Conservation (phyloP, 768 basidiomycete genomes). For the Antrodiella citrinella region DNA sequence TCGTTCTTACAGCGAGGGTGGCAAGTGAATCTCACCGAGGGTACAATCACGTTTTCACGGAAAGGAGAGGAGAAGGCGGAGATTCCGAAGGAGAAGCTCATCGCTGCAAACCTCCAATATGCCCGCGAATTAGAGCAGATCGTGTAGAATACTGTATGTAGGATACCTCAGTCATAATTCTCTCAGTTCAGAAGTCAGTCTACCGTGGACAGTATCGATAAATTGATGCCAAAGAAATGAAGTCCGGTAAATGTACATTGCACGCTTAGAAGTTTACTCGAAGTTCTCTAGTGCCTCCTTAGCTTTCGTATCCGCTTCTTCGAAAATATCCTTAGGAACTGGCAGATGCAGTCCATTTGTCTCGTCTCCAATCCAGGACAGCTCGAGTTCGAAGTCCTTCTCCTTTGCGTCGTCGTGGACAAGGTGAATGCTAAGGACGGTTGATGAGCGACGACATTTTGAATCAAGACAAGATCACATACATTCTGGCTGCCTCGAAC, state of each 20-base stretch:
- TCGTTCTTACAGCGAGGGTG: constrained; percentile 57
- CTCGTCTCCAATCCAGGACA: constrained; percentile 93
- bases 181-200: background rate
- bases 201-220: background rate
- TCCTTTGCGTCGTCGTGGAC: constrained; percentile 98
- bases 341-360: constrained; percentile 70
- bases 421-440: constrained; percentile 74
- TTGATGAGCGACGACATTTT: background rate
- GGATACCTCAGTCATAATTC: too few relatives aligned
- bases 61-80: constrained; percentile 78
- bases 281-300: constrained; percentile 76
- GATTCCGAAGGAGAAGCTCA: constrained; percentile 80
- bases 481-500: constrained; percentile 93
- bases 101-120: constrained; percentile 67
- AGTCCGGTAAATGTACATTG: constrained; percentile 18
- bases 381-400: constrained; percentile 96
- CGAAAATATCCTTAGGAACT: constrained; percentile 78
- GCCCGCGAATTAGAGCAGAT: constrained; percentile 90
- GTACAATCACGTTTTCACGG: constrained; percentile 68
- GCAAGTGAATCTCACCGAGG: constrained; percentile 68
- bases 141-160: constrained; percentile 38
- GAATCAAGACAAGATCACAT: constrained; percentile 22
- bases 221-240: constrained; percentile 5
- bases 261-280: constrained; percentile 28
- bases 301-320: constrained; percentile 82